Conservation (phyloP, 73 alveolate species). For the Paramecium bursaria region DNA sequence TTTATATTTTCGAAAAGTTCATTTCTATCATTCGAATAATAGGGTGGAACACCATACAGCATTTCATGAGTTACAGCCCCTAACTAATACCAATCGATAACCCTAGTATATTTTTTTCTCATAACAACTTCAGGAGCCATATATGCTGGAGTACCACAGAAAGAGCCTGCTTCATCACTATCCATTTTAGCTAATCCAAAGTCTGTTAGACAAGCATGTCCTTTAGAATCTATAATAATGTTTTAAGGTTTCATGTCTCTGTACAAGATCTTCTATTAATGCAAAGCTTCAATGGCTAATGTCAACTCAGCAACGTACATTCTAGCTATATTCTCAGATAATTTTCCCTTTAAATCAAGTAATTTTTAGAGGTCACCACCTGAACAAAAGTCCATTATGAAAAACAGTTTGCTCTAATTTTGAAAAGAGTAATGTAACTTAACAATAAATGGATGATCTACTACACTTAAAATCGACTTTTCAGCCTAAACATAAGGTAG, state of each 20-base stretch:
- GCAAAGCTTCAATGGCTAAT: conserved; percentile 85
- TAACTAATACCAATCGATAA: conserved; percentile 80
- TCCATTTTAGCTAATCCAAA: conserved; percentile 84
- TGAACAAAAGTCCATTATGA: conserved; percentile 94
- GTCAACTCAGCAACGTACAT: conserved; percentile 85
- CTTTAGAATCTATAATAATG: conserved; percentile 78
- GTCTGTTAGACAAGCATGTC: conserved; percentile 82
- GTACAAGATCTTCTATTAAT: conserved; percentile 76
- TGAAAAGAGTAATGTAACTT: conserved; percentile 90
- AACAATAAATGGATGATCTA: conserved; percentile 89
- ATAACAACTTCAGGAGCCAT: conserved; percentile 86
- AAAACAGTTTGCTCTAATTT: conserved; percentile 85
- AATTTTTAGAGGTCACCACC: conserved; percentile 86
- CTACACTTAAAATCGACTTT: background rate
- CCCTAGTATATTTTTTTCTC: conserved; percentile 75
- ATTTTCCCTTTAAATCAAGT: conserved; percentile 59
- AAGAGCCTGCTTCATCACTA: conserved; percentile 72
- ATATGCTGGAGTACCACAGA: conserved; percentile 88
- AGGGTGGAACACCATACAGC: conserved; percentile 63
- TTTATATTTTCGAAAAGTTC: conserved; percentile 51
- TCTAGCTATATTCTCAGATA: conserved; percentile 83
- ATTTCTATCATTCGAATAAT: conserved; percentile 44
- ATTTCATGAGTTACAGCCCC: conserved; percentile 70
- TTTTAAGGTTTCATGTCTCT: conserved; percentile 86
- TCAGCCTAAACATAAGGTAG: conserved; percentile 59